Conservation (phyloP, 108 stramenopile genomes). For the Skeletonema menzelii region DNA sequence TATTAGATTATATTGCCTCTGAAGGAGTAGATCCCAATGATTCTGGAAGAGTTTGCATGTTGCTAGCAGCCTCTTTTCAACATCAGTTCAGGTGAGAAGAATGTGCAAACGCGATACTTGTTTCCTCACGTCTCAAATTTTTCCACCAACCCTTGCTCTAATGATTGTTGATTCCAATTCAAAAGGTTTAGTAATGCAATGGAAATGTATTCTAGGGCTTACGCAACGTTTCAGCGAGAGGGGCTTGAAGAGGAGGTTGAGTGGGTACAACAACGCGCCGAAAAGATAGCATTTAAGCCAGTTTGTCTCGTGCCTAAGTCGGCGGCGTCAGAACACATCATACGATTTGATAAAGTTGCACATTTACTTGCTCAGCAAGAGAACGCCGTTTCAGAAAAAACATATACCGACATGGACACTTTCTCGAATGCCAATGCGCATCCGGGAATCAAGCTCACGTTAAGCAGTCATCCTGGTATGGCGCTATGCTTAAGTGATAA, state of each 20-base stretch:
- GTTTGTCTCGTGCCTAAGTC: background rate
- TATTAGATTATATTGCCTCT: too few species aligned
- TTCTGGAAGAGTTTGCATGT: too few species aligned
- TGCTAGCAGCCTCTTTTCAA: too few species aligned
- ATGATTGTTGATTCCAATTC: background rate
- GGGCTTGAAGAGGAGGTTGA: background rate
- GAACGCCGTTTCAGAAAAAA: background rate
- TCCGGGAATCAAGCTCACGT: background rate
- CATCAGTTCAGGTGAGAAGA: too few species aligned
- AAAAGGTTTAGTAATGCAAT: background rate
- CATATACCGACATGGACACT: background rate
- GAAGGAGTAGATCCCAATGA: too few species aligned
- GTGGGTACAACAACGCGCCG: background rate
- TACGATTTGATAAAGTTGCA: background rate
- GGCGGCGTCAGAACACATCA: background rate
- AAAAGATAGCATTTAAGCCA: background rate
- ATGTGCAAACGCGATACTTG: too few species aligned
- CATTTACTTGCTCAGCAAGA: background rate
- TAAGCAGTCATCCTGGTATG: conserved; percentile 1
- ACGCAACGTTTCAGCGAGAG: background rate
- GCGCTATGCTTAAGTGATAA: background rate
- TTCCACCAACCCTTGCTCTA: too few species aligned
- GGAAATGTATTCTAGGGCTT: background rate
- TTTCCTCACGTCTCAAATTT: too few species aligned
- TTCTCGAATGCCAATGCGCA: background rate